phyloP scores from a whole-genome alignment of 1,284 basidiomycete genomes.

The Naganishia liquefaciens region DNA sequence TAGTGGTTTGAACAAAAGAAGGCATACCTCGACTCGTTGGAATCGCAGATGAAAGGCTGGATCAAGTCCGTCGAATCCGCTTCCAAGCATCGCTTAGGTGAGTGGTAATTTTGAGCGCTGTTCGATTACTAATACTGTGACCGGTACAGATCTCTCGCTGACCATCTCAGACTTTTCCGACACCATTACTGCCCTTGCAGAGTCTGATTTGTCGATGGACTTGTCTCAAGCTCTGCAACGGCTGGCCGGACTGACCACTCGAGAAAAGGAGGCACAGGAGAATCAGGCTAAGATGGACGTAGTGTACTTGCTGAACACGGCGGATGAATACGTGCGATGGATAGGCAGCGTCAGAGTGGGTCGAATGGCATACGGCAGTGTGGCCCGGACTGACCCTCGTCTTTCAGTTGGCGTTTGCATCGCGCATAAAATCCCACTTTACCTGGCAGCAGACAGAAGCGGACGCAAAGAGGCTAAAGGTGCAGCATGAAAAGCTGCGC shows the following conservation, averaged over 20 bases:
- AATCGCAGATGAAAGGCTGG: constrained; percentile 80
- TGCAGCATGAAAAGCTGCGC: constrained; percentile 76
- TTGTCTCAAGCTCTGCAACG: constrained; percentile 67
- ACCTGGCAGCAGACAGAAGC: constrained; percentile 76
- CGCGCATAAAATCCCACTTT: constrained; percentile 78
- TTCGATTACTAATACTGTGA: neutral
- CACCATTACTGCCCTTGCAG: constrained; percentile 65
- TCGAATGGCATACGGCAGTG: constrained; percentile 31
- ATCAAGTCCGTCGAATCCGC: constrained; percentile 82
- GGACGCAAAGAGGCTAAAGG: constrained; percentile 70
- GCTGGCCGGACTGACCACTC: constrained; percentile 71
- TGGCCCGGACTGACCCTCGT: neutral
- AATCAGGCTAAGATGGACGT: constrained; percentile 76
- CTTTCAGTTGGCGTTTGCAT: constrained; percentile 74
- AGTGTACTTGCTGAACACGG: constrained; percentile 69
- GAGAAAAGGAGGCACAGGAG: constrained; percentile 68
- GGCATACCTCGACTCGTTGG: constrained; percentile 81
- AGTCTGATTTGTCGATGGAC: constrained; percentile 72
- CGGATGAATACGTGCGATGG: constrained; percentile 88
- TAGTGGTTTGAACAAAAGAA: constrained; percentile 93
- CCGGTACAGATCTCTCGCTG: constrained; percentile 63
- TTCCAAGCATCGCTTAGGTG: constrained; percentile 74
- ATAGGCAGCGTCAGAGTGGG: constrained; percentile 84
- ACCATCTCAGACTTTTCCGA: constrained; percentile 72
- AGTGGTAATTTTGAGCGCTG: constrained; percentile 29